These are phyloP conservation scores for Tremellales sp. DNA, from an alignment of 1,284 basidiomycete species.

Conservation along the genomic window DNA sequence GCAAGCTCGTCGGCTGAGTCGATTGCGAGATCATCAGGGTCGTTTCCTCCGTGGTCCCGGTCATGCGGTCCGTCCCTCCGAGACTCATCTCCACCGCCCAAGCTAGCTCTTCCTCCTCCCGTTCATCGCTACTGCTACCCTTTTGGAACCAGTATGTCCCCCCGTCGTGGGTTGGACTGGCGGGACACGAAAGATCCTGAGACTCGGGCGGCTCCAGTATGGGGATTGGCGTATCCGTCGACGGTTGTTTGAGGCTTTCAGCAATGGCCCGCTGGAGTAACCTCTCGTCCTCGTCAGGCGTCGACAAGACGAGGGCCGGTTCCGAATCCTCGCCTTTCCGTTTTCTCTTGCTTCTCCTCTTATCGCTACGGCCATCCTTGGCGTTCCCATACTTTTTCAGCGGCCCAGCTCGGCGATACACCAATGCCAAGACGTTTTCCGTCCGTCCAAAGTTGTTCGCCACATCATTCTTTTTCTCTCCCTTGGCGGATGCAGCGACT, in stretches of 20 bases:
- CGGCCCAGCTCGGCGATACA: conserved; percentile 42
- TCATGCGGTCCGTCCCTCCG: neutral
- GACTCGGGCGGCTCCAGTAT: neutral
- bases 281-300: conserved; percentile 17
- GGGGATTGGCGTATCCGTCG: neutral
- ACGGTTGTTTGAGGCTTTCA: conserved; percentile 10
- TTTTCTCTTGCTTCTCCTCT: conserved; percentile 8
- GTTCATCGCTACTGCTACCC: conserved; percentile 19
- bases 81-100: conserved; percentile 48
- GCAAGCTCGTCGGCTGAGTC: conserved; percentile 8
- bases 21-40: conserved; percentile 3
- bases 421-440: conserved; percentile 43
- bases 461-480: conserved; percentile 9
- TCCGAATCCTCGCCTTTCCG: neutral
- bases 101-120: conserved; percentile 47
- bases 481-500: neutral
- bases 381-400: conserved; percentile 21
- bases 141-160: conserved; percentile 5
- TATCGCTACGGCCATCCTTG: neutral
- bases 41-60: conserved; percentile 5
- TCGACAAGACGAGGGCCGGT: neutral
- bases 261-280: conserved; percentile 29
- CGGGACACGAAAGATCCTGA: neutral
- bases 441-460: conserved; percentile 19
- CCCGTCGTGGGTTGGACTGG: conserved; percentile 1